These are phyloP conservation scores for Nymphaea colorata DNA, from an alignment of 164 flowering plant genomes.

Conservation along the genomic window DNA sequence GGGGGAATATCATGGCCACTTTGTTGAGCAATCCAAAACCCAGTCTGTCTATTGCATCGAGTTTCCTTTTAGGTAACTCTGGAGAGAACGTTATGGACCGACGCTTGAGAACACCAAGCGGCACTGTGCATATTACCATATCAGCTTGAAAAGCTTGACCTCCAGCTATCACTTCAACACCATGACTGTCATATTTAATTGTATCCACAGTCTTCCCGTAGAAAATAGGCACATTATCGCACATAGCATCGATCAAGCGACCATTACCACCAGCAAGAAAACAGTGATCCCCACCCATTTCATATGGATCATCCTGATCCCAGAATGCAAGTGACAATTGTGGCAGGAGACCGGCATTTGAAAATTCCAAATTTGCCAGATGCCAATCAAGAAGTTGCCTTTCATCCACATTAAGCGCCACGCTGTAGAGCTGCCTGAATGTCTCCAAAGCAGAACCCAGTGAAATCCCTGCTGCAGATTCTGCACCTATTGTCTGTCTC, in stretches of 20 bases:
- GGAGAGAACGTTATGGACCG: constrained; percentile 62
- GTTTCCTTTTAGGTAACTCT: constrained; percentile 66
- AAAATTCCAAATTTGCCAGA: constrained; percentile 92
- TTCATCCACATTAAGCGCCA: constrained; percentile 49
- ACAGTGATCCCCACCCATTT: constrained; percentile 99
- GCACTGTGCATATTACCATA: constrained; percentile 83
- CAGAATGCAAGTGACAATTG: constrained; percentile 78
- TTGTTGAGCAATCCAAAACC: constrained; percentile 94
- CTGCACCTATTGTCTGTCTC: constrained; percentile 53
- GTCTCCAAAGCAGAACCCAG: constrained; percentile 72
- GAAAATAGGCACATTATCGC: constrained; percentile 61
- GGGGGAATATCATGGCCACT: constrained; percentile 87
- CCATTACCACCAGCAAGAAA: constrained; percentile 90
- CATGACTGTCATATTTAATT: constrained; percentile 57
- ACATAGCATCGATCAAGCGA: constrained; percentile 62
- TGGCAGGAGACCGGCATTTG: constrained; percentile 87
- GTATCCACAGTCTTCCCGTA: constrained; percentile 60
- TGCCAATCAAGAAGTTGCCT: constrained; percentile 90
- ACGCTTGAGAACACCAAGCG: constrained; percentile 84
- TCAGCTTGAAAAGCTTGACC: constrained; percentile 72
- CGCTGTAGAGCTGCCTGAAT: constrained; percentile 54
- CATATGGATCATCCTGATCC: constrained; percentile 99
- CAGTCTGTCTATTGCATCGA: constrained; percentile 70
- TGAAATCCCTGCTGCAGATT: constrained; percentile 45
- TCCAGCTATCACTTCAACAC: constrained; percentile 71